Evolutionary conservation across 2,329 filamentous ascomycete species (phyloP).

Genomic region (Penicillium sp.): DNA sequence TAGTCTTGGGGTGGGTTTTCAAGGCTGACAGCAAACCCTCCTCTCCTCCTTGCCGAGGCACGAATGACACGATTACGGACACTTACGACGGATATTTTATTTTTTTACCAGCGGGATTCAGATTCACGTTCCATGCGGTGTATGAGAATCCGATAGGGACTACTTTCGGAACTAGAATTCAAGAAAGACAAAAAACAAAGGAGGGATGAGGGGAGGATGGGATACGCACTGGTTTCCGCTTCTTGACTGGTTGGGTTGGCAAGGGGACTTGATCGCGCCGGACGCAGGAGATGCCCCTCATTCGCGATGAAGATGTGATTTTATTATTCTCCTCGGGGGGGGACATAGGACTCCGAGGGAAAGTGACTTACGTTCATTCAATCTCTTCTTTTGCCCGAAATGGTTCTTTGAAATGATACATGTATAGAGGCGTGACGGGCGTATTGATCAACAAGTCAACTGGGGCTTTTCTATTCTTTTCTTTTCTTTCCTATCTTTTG

Average conservation of each 20-base stretch:
- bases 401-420: neutral
- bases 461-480: neutral
- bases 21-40: too few relatives aligned
- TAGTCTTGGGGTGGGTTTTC: neutral
- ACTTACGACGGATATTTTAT: neutral
- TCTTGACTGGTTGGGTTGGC: conserved; percentile 2
- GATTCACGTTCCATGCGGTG: neutral
- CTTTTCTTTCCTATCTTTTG: too few relatives aligned
- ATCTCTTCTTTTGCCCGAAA: neutral
- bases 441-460: neutral
- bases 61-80: conserved; percentile 9
- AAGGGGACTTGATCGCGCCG: conserved; percentile 6
- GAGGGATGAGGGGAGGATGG: neutral
- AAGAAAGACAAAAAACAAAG: neutral
- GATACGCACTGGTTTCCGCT: neutral
- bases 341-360: neutral
- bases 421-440: neutral
- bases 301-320: neutral
- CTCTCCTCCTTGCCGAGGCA: neutral
- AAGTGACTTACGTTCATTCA: neutral
- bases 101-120: neutral
- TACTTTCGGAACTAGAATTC: neutral
- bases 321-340: neutral
- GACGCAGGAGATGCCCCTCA: conserved; percentile 1
- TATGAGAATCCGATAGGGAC: neutral